These are phyloP conservation scores for Naganishia antarctica DNA, from an alignment of 768 basidiomycete genomes.

Conservation along the genomic window DNA sequence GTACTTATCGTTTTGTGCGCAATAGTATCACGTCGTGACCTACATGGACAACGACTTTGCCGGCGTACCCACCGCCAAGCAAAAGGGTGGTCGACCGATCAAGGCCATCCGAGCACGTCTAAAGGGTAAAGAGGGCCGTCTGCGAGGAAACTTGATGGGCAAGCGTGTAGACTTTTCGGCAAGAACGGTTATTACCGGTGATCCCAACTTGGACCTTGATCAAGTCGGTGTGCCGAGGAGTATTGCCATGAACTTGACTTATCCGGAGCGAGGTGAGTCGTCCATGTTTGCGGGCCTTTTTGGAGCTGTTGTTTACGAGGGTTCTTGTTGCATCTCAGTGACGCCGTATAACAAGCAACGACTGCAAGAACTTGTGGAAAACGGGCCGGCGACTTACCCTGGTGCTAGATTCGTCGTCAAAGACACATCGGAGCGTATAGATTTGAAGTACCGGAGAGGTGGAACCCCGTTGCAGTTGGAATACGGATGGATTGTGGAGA, in stretches of 20 bases:
- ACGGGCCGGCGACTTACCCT: constrained; percentile 89
- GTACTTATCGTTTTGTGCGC: not conserved
- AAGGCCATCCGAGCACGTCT: constrained; percentile 97
- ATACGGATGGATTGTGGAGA: constrained; percentile 97
- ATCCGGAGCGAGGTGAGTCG: constrained; percentile 80
- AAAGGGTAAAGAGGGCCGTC: constrained; percentile 97
- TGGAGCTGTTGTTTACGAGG: too few species aligned
- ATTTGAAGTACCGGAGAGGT: constrained; percentile 91
- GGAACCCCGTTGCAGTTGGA: constrained; percentile 84
- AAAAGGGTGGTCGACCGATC: constrained; percentile 94
- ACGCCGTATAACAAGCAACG: constrained; percentile 95
- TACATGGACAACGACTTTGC: constrained; percentile 99
- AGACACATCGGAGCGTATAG: constrained; percentile 95
- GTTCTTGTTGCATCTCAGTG: constrained; percentile 55
- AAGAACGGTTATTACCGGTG: constrained; percentile 97
- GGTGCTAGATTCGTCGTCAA: constrained; percentile 95
- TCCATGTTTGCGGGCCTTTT: too few species aligned
- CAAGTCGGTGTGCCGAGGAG: constrained; percentile 92
- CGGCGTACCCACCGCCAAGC: constrained; percentile 92
- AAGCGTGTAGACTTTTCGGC: constrained; percentile 99
- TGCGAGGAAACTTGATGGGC: constrained; percentile 97
- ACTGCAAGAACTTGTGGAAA: constrained; percentile 87
- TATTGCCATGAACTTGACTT: constrained; percentile 97
- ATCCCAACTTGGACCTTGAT: constrained; percentile 91
- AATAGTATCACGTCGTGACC: constrained; percentile 92